Evolutionary conservation across 495 filamentous ascomycete species (phyloP).

Genomic region (Tetracladium marchalianum): DNA sequence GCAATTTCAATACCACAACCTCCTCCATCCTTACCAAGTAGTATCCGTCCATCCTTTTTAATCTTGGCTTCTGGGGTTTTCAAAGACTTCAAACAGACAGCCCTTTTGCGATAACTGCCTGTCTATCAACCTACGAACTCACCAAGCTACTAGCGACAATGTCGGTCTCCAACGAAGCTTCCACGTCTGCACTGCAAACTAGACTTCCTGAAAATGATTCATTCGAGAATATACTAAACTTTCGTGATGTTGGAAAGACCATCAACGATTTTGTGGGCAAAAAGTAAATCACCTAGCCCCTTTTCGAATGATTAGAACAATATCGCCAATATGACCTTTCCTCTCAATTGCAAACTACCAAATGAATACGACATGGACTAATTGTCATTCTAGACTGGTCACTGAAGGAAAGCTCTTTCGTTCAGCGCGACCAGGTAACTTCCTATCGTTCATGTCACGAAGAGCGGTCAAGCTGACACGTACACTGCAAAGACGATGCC

Average conservation of each 20-base stretch:
- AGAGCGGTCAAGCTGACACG: constrained; percentile 9
- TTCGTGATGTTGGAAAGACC: constrained; percentile 72
- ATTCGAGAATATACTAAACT: constrained; percentile 67
- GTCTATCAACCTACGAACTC: no score
- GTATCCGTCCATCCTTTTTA: no score
- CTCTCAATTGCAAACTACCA: not conserved
- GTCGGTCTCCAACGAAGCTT: no score
- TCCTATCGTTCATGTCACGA: constrained; percentile 1
- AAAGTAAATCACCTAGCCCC: constrained; percentile 30
- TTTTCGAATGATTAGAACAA: not conserved
- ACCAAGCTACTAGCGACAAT: no score
- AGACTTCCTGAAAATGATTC: not conserved
- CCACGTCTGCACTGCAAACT: no score
- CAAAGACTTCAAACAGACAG: no score
- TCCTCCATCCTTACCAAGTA: no score
- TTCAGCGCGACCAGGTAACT: constrained; percentile 56
- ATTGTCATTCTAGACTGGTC: constrained; percentile 38
- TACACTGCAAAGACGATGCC: constrained; percentile 53
- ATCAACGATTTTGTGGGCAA: constrained; percentile 50
- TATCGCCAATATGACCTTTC: no score
- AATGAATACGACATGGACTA: not conserved
- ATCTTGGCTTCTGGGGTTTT: no score
- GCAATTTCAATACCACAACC: no score
- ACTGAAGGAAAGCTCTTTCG: constrained; percentile 62
- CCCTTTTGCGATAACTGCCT: no score